Percentiles rank a stretch among this genome's conserved stretches.
phyloP scores from a whole-genome alignment of 2,329 filamentous ascomycete genomes.

The Talaromyces sp. region DNA sequence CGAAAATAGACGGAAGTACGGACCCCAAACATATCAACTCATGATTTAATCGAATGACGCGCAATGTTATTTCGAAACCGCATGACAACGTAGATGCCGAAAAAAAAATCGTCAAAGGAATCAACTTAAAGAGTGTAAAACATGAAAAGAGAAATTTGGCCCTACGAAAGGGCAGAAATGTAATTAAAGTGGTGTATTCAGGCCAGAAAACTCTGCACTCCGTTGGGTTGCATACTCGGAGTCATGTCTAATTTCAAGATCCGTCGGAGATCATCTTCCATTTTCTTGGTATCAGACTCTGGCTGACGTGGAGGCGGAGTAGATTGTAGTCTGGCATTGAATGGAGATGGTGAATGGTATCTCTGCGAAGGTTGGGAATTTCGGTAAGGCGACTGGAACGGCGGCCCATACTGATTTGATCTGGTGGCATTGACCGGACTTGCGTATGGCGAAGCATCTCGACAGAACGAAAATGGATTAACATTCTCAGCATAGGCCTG shows the following conservation, averaged over 20 bases:
- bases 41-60: slow-evolving; percentile 4
- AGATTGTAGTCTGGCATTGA: slow-evolving; percentile 24
- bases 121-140: background rate
- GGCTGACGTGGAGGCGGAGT: slow-evolving; percentile 21
- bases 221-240: slow-evolving; percentile 27
- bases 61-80: slow-evolving; percentile 11
- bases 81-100: slow-evolving; percentile 8
- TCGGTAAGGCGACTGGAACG: slow-evolving; percentile 23
- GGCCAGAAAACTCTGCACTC: slow-evolving; percentile 34
- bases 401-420: slow-evolving; percentile 4
- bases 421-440: slow-evolving; percentile 3
- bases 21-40: background rate
- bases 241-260: slow-evolving; percentile 45
- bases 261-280: slow-evolving; percentile 48
- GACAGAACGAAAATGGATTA: slow-evolving; percentile 32
- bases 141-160: background rate
- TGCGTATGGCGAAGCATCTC: slow-evolving; percentile 26
- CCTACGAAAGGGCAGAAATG: background rate
- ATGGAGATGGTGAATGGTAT: slow-evolving; percentile 25
- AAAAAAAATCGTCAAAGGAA: slow-evolving; percentile 3
- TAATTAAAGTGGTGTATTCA: slow-evolving; percentile 19
- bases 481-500: slow-evolving; percentile 24
- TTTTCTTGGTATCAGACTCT: slow-evolving; percentile 40
- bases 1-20: background rate
- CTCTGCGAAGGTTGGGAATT: slow-evolving; percentile 18